Base-by-base conservation (phyloP, 2,329 filamentous ascomycete species). In the Diaporthe aspalathi region DNA sequence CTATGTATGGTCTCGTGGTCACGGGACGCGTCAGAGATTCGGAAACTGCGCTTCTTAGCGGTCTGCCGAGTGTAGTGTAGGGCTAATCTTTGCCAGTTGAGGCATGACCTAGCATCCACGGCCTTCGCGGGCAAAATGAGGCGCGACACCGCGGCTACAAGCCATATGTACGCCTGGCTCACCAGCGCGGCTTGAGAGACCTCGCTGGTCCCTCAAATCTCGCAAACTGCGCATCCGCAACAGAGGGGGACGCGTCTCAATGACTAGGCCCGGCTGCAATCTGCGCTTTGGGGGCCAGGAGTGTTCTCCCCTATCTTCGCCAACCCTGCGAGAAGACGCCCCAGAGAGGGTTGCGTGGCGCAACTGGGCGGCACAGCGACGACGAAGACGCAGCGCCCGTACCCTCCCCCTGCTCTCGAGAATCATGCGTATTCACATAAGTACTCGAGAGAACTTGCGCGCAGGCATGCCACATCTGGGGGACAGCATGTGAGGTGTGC, bases 281-380 rank as follows among this genome's bases (percentile, higher is more conserved):
- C 43, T 63, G 43, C 60, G 60, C 60, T 27, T 63, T 63, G 60
- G 60, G 60, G 60, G 60, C 60, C 60, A 63, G 43, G 43, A 43
- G 60, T 35, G 49, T 57, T 14, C 49, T 27, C 22, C 11, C 50
- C 14, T 20, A 22, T 6, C 22, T 32, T 32, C n/a, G 24, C 22
- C 56, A 45, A 27, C 45, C 32, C 22, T 63, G 49, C 60, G 27
- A 63, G 43, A 63, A 63, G 60, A 49, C 60, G 27, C 43, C 60
- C 29, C 43, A 49, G 27, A 47, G 40, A 24, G 38, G 5, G 6
- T 38, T 43, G 53, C 53, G 32, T 56, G 53, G 53, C n/a, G 43
- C 43, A 24, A 12, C 43, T 4, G 24, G 6, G 27, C 40, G 43
- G 60, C 54, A 43, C 54, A 43, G 54, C 35, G 54, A 29, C 24